Base-by-base conservation (phyloP, 495 filamentous ascomycete species). In the Penicillium mononematosum region DNA sequence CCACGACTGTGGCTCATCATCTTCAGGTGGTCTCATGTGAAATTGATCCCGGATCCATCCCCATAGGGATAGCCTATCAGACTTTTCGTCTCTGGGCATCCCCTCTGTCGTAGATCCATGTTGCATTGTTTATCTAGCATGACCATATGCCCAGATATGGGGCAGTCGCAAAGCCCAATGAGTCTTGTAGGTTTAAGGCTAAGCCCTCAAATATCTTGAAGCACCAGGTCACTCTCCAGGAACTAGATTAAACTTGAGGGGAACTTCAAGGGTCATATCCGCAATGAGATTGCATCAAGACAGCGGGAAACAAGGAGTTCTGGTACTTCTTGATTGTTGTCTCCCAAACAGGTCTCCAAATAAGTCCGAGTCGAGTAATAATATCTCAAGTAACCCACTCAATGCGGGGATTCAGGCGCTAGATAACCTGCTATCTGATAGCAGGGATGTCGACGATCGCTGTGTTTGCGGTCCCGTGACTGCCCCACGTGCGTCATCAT, bases 1-100 rank as follows among this genome's bases (percentile, higher is more conserved):
- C 88, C 88, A 92, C 43, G 82, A 75, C 59, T 79, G 75, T 7
- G 73, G 74, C 39, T 79, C 77, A 34, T 78, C 78, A 56, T 82
- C 79, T 22, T 79, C 75, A 22, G 75, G 65, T 3, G 79, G 75
- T 46, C 79, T 66, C 71, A 75, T 66, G 17, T 69, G 64, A 53
- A 78, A 74, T 0, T 67, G 58, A 34, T 58, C 60, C 0, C 20
- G 25, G 12, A 70, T 55, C 11, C 56, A 51, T 12, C 60, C 53
- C 66, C 66, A 69, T 44, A 22, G 16, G n/a, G 63, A 60, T 41
- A 44, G 43, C 20, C 29, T 1, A 9, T 39, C 41, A 29, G 48
- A 31, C 29, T 39, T 31, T 20, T 57, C 48, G n/a, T 48, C 53
- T 43, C 19, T 43, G 44, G 45, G n/a, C 38, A 34, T 58, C 46